Conservation (phyloP, 306 rosid species). For the Geum urbanum region DNA sequence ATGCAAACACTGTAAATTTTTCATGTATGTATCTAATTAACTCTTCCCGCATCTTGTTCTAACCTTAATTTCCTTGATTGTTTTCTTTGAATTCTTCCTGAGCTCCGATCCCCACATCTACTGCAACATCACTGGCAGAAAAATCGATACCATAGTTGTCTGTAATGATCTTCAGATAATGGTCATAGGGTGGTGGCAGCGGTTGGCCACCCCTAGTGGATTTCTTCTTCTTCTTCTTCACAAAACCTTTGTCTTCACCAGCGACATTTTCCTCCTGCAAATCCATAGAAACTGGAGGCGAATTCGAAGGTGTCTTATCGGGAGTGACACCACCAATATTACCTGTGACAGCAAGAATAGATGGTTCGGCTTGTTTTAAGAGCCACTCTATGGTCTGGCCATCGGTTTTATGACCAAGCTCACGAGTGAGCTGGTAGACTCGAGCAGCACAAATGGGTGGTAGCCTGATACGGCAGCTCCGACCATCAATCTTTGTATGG, state of each 20-base stretch:
- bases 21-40: no score
- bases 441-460: constrained; percentile 42
- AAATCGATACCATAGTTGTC: constrained; percentile 31
- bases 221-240: not conserved
- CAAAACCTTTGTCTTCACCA: not conserved
- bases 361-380: constrained; percentile 40
- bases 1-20: not conserved
- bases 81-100: constrained; percentile 3
- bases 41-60: no score
- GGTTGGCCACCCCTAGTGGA: not conserved
- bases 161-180: constrained; percentile 23
- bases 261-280: not conserved
- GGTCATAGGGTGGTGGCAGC: constrained; percentile 25
- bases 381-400: constrained; percentile 61
- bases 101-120: constrained; percentile 16
- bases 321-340: not conserved
- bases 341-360: constrained; percentile 21
- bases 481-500: constrained; percentile 29
- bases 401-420: constrained; percentile 40
- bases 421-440: constrained; percentile 41
- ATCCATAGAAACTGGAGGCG: not conserved
- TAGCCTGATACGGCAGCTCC: constrained; percentile 36
- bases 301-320: not conserved
- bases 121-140: constrained; percentile 30
- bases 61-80: constrained; percentile 1